Percentiles rank a stretch among this genome's conserved stretches.
phyloP scores from a whole-genome alignment of 2,329 filamentous ascomycete species.

The Pestalotiopsis sp. region DNA sequence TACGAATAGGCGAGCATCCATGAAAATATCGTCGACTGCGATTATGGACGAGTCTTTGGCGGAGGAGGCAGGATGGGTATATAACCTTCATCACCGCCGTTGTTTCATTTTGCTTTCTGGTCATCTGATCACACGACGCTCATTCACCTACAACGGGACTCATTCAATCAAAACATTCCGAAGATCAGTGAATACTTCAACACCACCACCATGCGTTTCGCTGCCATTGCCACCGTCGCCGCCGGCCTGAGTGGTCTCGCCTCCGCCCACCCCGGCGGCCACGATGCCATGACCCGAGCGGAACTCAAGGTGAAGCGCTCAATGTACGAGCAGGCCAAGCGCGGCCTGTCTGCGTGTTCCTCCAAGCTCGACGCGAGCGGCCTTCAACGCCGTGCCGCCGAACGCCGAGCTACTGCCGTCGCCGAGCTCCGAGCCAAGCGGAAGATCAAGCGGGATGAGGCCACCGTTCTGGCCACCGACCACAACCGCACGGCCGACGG shows the following conservation, averaged over 20 bases:
- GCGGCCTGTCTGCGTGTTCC: not conserved
- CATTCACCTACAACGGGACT: not conserved
- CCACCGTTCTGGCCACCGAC: slow-evolving; percentile 18
- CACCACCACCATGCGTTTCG: not conserved
- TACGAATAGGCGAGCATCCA: not conserved
- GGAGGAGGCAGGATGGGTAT: not conserved
- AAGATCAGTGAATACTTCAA: not conserved
- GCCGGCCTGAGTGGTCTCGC: not conserved
- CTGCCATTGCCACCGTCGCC: not conserved
- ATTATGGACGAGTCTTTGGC: not conserved
- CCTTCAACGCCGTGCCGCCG: not conserved
- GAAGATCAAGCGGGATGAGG: slow-evolving; percentile 30
- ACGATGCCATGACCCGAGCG: not conserved
- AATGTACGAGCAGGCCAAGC: not conserved
- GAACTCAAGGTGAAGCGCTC: not conserved
- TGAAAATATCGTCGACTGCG: not conserved
- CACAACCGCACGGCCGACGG: slow-evolving; percentile 31
- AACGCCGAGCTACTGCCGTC: not conserved
- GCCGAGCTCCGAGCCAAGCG: not conserved
- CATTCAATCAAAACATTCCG: too few relatives aligned
- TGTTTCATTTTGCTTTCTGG: not conserved
- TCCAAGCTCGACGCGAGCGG: not conserved
- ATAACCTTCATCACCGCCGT: not conserved
- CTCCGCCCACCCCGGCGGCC: not conserved
- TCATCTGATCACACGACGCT: not conserved